Conservation (phyloP, 2,329 filamentous ascomycete genomes). For the Xylaria digitata region DNA sequence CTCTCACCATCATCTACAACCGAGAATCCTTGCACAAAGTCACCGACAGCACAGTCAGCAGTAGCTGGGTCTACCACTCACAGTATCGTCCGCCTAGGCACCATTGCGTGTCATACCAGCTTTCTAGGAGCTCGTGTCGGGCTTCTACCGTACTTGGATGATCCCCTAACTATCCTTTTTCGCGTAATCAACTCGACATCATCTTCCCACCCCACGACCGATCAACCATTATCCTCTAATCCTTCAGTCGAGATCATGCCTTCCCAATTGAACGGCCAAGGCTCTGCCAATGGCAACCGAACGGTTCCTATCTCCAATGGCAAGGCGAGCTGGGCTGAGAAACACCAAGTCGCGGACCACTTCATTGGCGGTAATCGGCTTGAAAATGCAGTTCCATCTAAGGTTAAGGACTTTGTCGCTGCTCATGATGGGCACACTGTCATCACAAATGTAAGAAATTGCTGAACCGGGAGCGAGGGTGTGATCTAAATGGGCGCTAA, state of each 20-base stretch:
- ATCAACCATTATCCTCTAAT: conserved; percentile 30
- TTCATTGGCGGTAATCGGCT: conserved; percentile 96
- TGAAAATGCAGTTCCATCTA: conserved; percentile 81
- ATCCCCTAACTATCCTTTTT: conserved; percentile 44
- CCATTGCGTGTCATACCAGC: conserved; percentile 42
- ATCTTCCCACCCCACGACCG: conserved; percentile 33
- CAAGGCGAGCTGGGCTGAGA: conserved; percentile 78
- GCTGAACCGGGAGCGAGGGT: not conserved
- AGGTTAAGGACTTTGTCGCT: conserved; percentile 96
- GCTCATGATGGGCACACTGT: conserved; percentile 93
- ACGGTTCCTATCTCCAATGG: conserved; percentile 67
- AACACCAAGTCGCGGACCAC: conserved; percentile 86
- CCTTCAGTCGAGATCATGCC: conserved; percentile 39
- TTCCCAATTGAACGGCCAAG: conserved; percentile 46
- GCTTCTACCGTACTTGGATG: conserved; percentile 43
- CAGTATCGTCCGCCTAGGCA: conserved; percentile 28
- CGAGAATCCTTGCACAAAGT: conserved; percentile 17
- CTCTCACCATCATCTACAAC: conserved; percentile 9
- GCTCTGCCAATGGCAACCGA: conserved; percentile 57
- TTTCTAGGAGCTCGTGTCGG: conserved; percentile 46
- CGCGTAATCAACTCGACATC: conserved; percentile 38
- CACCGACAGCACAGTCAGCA: conserved; percentile 33
- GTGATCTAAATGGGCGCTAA: conserved; percentile 16
- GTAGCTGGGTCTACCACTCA: conserved; percentile 10
- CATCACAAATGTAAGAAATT: conserved; percentile 86